phyloP scores from a whole-genome alignment of 805 yeast genomes.

The Hagleromyces aurorensis region DNA sequence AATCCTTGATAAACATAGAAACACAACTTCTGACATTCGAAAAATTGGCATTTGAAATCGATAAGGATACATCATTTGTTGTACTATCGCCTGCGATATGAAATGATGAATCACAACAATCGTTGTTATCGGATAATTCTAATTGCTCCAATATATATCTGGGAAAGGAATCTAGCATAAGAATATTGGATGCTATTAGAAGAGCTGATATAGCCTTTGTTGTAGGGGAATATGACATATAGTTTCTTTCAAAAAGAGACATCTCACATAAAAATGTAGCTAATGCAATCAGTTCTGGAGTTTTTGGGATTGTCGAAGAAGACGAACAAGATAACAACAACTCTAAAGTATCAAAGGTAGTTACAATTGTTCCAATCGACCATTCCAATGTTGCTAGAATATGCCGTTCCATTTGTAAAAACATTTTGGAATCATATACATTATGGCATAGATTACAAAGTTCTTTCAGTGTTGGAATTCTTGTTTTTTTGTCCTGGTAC shows the following conservation, averaged over 20 bases:
- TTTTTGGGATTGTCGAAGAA: slow-evolving; percentile 4
- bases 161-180: slow-evolving; percentile 23
- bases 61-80: slow-evolving; percentile 8
- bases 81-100: slow-evolving; percentile 15
- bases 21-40: slow-evolving; percentile 20
- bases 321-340: slow-evolving; percentile 6
- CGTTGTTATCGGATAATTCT: background rate
- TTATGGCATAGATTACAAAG: slow-evolving; percentile 58
- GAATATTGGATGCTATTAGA: slow-evolving; percentile 43
- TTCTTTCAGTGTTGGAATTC: slow-evolving; percentile 60
- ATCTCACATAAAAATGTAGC: slow-evolving; percentile 48
- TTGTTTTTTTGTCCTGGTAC: slow-evolving; percentile 55
- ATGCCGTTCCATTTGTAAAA: slow-evolving; percentile 74
- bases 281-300: slow-evolving; percentile 16
- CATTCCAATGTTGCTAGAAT: slow-evolving; percentile 64
- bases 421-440: slow-evolving; percentile 53
- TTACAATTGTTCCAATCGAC: slow-evolving; percentile 32
- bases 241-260: slow-evolving; percentile 42
- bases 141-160: slow-evolving; percentile 1
- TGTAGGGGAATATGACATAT: slow-evolving; percentile 39
- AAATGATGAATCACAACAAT: slow-evolving; percentile 5
- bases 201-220: slow-evolving; percentile 43
- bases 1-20: slow-evolving; percentile 14
- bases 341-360: slow-evolving; percentile 14
- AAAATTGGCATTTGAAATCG: slow-evolving; percentile 6